These are phyloP conservation scores for Diaporthe sp. DNA, from an alignment of 2,329 filamentous ascomycete genomes.

Conservation along the genomic window DNA sequence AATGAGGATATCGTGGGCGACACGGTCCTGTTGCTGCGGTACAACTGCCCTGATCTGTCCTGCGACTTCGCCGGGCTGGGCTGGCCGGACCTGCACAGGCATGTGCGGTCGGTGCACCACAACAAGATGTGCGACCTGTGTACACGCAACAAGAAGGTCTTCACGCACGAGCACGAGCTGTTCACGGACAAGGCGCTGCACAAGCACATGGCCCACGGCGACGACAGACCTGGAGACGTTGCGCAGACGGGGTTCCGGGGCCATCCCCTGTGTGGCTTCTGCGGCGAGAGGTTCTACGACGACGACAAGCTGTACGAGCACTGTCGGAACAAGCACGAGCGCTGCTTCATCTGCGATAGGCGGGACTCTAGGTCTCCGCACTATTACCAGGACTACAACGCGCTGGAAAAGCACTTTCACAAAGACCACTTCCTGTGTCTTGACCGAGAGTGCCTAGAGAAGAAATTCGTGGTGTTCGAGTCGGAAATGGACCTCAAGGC, in stretches of 20 bases:
- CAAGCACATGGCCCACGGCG: slow-evolving; percentile 90
- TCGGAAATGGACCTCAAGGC: slow-evolving; percentile 96
- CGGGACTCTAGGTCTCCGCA: slow-evolving; percentile 79
- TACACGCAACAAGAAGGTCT: slow-evolving; percentile 95
- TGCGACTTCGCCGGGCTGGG: slow-evolving; percentile 86
- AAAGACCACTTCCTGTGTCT: slow-evolving; percentile 89
- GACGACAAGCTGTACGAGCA: slow-evolving; percentile 95
- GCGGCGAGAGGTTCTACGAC: slow-evolving; percentile 91
- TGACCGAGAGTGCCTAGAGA: slow-evolving; percentile 91
- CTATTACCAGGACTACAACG: slow-evolving; percentile 91
- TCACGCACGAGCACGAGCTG: slow-evolving; percentile 96
- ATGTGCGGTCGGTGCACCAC: slow-evolving; percentile 85
- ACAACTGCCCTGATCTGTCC: slow-evolving; percentile 90
- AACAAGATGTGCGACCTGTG: slow-evolving; percentile 95
- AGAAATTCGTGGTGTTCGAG: slow-evolving; percentile 98
- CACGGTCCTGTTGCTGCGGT: slow-evolving; percentile 87
- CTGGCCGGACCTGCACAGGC: slow-evolving; percentile 72
- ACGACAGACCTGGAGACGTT: slow-evolving; percentile 88
- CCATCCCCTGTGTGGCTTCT: slow-evolving; percentile 95
- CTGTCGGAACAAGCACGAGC: slow-evolving; percentile 93
- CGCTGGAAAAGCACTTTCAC: slow-evolving; percentile 87
- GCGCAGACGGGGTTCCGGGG: slow-evolving; percentile 98
- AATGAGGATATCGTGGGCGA: slow-evolving; percentile 92
- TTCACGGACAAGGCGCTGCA: slow-evolving; percentile 86
- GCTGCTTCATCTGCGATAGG: slow-evolving; percentile 94